A percentile compares a stretch with the other conserved stretches of the same genome.
Conservation (phyloP, 257 asterid species). For the Scutellaria baicalensis region DNA sequence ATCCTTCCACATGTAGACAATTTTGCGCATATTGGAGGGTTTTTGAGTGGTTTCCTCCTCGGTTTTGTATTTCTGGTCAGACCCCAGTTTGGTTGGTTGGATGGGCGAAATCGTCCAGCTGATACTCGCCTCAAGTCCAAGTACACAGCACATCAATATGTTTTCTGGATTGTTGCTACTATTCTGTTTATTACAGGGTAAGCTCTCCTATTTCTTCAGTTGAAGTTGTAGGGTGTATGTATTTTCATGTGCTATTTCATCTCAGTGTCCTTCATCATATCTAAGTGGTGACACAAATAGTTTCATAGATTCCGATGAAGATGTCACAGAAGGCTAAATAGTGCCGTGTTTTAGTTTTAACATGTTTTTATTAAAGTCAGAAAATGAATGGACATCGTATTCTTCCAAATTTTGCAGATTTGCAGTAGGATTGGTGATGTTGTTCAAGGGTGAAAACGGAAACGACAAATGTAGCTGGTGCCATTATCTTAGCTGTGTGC, state of each 20-base stretch:
- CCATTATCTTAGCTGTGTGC: constrained; percentile 89
- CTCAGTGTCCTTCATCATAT: not conserved
- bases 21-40: constrained; percentile 92
- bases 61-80: constrained; percentile 75
- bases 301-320: not conserved
- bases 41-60: constrained; percentile 74
- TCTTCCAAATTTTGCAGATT: constrained; percentile 36
- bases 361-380: not conserved
- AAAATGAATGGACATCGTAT: not conserved
- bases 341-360: not conserved
- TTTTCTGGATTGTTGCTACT: constrained; percentile 45
- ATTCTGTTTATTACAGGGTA: constrained; percentile 66
- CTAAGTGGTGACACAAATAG: not conserved
- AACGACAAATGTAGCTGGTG: constrained; percentile 82
- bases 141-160: constrained; percentile 52
- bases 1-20: constrained; percentile 92
- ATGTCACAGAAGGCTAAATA: not conserved
- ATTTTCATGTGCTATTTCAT: not conserved
- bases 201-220: constrained; percentile 10
- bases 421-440: constrained; percentile 60
- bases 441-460: constrained; percentile 69
- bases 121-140: constrained; percentile 53
- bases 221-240: not conserved
- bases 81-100: constrained; percentile 83
- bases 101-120: constrained; percentile 41